Evolutionary conservation across 2,329 filamentous ascomycete species (phyloP).

Genomic region (Pseudofabraea citricarpa): DNA sequence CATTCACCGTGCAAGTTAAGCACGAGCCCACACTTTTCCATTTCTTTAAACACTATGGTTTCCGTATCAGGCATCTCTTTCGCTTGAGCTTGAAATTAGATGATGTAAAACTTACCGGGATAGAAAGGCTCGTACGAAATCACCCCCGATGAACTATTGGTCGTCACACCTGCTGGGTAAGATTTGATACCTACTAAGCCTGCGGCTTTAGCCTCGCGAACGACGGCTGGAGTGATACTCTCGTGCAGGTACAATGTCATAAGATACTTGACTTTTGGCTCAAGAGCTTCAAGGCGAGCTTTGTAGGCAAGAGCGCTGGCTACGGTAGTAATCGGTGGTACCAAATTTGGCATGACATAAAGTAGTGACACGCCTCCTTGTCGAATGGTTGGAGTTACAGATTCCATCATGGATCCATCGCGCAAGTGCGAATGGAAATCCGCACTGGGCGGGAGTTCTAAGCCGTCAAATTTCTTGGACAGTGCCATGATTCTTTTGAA

Average conservation of each 20-base stretch:
- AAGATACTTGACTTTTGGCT: slow-evolving; percentile 60
- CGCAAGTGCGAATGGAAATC: slow-evolving; percentile 57
- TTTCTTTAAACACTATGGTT: slow-evolving; percentile 73
- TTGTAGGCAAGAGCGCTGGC: slow-evolving; percentile 63
- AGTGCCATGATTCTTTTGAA: no score
- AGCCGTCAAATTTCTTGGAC: no score
- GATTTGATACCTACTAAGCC: slow-evolving; percentile 15
- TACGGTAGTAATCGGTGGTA: slow-evolving; percentile 58
- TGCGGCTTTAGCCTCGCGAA: slow-evolving; percentile 21
- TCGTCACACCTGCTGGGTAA: slow-evolving; percentile 43
- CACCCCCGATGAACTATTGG: slow-evolving; percentile 65
- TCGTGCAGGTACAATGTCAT: slow-evolving; percentile 58
- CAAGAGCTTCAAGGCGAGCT: slow-evolving; percentile 52
- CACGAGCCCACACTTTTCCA: slow-evolving; percentile 80
- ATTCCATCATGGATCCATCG: slow-evolving; percentile 59
- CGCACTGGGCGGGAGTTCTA: background rate
- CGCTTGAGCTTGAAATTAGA: background rate
- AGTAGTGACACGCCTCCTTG: slow-evolving; percentile 55
- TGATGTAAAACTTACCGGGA: slow-evolving; percentile 28
- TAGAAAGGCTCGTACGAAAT: slow-evolving; percentile 67
- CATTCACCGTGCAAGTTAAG: slow-evolving; percentile 92
- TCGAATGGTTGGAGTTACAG: slow-evolving; percentile 48
- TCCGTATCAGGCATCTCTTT: background rate
- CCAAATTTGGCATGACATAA: slow-evolving; percentile 57
- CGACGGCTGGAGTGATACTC: slow-evolving; percentile 20